Evolutionary conservation across 1,284 basidiomycete genomes (phyloP).

Genomic region (Ceratobasidium sp.): DNA sequence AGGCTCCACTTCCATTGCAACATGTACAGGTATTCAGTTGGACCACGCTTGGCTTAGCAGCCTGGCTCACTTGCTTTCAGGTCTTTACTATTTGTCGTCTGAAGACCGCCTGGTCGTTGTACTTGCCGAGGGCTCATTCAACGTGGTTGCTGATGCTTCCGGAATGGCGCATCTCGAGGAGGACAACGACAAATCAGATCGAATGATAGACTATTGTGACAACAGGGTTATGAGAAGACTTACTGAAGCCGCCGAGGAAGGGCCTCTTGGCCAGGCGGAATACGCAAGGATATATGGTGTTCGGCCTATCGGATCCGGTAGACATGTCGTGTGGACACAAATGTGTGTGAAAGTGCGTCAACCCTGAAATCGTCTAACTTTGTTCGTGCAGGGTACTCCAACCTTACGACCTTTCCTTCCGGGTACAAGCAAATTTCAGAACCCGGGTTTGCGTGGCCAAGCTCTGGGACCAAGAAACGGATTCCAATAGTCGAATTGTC

Average conservation of each 20-base stretch:
- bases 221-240: conserved; percentile 17
- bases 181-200: background rate
- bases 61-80: conserved; percentile 51
- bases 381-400: conserved; percentile 12
- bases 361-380: background rate
- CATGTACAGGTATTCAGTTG: conserved; percentile 58
- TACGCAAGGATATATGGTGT: conserved; percentile 30
- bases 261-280: conserved; percentile 1
- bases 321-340: conserved; percentile 24
- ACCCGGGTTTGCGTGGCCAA: conserved; percentile 22
- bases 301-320: background rate
- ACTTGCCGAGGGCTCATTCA: conserved; percentile 72
- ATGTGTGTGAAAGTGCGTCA: background rate
- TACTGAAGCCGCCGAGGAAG: conserved; percentile 1
- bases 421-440: conserved; percentile 27
- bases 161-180: conserved; percentile 2
- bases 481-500: background rate
- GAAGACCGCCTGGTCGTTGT: conserved; percentile 63
- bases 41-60: conserved; percentile 61
- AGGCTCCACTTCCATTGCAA: conserved; percentile 51
- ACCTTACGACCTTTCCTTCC: conserved; percentile 33
- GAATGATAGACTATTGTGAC: background rate
- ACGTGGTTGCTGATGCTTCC: conserved; percentile 62
- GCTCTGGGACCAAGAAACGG: background rate
- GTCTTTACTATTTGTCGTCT: conserved; percentile 62